Conservation (phyloP, 352 stramenopile genomes). For the Phytopythium delawarense region DNA sequence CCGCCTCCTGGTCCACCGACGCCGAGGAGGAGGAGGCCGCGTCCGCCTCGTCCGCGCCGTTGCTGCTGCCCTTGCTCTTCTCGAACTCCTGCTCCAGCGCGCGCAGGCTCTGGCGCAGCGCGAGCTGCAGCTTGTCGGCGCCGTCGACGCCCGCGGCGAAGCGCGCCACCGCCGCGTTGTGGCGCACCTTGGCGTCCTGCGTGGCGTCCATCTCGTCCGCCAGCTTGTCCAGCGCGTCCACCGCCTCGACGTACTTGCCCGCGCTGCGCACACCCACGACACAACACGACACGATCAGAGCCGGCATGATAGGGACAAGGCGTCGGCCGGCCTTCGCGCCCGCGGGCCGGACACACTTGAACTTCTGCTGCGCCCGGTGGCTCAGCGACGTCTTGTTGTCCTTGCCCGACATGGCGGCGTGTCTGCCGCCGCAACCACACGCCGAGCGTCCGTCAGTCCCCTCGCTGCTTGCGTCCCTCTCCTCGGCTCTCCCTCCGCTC, state of each 20-base stretch:
- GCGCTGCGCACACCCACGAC: neutral
- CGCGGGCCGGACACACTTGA: slow-evolving; percentile 46
- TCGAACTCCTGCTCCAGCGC: slow-evolving; percentile 58
- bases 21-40: slow-evolving; percentile 15
- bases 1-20: slow-evolving; percentile 79
- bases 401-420: slow-evolving; percentile 61
- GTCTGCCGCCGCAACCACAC: neutral
- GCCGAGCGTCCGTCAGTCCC: neutral
- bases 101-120: slow-evolving; percentile 64
- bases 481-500: neutral
- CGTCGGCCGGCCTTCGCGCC: neutral
- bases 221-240: slow-evolving; percentile 81
- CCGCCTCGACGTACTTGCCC: slow-evolving; percentile 84
- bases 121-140: slow-evolving; percentile 67
- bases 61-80: slow-evolving; percentile 17
- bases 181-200: slow-evolving; percentile 79
- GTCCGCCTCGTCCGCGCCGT: slow-evolving; percentile 16
- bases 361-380: slow-evolving; percentile 85
- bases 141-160: slow-evolving; percentile 60
- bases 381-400: slow-evolving; percentile 86
- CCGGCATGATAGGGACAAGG: neutral
- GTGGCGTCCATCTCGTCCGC: slow-evolving; percentile 72
- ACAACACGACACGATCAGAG: no score
- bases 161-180: slow-evolving; percentile 75
- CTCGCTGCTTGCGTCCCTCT: neutral